Evolutionary conservation across 768 basidiomycete genomes (phyloP).

Genomic region (Leccinellum albellum): DNA sequence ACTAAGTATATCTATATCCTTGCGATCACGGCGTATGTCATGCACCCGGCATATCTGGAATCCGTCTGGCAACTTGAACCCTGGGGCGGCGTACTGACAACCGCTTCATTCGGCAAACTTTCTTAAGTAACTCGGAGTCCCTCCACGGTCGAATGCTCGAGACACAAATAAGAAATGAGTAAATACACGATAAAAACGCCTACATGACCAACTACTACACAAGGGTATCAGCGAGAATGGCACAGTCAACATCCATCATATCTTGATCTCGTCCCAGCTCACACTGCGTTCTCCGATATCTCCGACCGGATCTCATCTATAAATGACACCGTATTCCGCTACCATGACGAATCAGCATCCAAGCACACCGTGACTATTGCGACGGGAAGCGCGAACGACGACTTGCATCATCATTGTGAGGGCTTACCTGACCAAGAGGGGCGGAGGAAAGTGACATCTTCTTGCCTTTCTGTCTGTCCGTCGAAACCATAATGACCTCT

Average conservation of each 20-base stretch:
- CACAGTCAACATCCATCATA: neutral
- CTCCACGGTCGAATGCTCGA: too few species aligned
- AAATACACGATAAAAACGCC: too few species aligned
- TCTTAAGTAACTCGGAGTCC: too few species aligned
- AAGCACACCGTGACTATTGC: neutral
- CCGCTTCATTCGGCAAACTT: too few species aligned
- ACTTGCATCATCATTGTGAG: neutral
- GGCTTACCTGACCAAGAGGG: neutral
- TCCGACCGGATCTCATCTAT: neutral
- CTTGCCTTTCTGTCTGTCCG: neutral
- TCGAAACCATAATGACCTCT: neutral
- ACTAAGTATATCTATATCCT: too few species aligned
- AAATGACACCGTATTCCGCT: neutral
- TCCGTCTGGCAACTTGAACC: too few species aligned
- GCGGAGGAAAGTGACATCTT: neutral
- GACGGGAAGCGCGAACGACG: neutral
- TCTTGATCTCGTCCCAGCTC: neutral
- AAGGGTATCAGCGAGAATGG: neutral
- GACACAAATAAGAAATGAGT: too few species aligned
- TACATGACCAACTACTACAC: neutral
- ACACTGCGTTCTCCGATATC: neutral
- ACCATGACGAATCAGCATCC: neutral
- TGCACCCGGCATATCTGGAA: too few species aligned
- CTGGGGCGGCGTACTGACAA: too few species aligned
- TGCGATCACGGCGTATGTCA: too few species aligned